Percentiles rank a stretch among this genome's conserved stretches.
Evolutionary conservation across 306 rosid species (phyloP).

Genomic region (Prunus padus): DNA sequence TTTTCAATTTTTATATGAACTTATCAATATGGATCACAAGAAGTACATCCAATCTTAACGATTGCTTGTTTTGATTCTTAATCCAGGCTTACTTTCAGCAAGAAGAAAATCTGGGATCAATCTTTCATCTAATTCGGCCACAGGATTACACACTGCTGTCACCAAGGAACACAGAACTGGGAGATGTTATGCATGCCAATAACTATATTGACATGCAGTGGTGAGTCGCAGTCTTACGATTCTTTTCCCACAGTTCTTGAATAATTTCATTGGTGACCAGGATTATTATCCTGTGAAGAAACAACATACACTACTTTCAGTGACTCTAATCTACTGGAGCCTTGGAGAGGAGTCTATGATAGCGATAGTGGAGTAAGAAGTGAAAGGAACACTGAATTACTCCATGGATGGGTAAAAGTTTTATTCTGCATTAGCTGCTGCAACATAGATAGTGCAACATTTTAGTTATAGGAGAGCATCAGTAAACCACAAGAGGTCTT

Average conservation of each 20-base stretch:
- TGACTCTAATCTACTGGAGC: too few species aligned
- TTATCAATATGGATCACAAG: background rate
- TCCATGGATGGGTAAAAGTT: too few species aligned
- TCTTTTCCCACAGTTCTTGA: slow-evolving; percentile 14
- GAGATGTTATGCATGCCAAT: background rate
- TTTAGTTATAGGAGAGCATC: too few species aligned
- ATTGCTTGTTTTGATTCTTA: slow-evolving; percentile 18
- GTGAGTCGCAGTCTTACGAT: background rate
- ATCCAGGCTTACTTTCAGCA: slow-evolving; percentile 16
- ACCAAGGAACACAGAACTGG: background rate
- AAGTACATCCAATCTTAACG: slow-evolving; percentile 10
- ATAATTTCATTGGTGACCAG: too few species aligned
- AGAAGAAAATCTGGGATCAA: background rate
- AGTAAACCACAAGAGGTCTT: too few species aligned
- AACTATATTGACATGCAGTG: slow-evolving; percentile 18
- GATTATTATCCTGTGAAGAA: too few species aligned
- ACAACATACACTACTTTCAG: too few species aligned
- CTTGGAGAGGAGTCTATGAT: too few species aligned
- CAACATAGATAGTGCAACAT: too few species aligned
- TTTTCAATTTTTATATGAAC: slow-evolving; percentile 2
- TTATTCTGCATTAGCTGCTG: too few species aligned
- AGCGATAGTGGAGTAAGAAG: too few species aligned
- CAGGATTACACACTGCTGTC: background rate
- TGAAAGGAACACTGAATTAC: too few species aligned
- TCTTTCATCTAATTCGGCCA: background rate